Evolutionary conservation across 164 flowering plant genomes (phyloP).

Genomic region (Tinospora cordifolia): DNA sequence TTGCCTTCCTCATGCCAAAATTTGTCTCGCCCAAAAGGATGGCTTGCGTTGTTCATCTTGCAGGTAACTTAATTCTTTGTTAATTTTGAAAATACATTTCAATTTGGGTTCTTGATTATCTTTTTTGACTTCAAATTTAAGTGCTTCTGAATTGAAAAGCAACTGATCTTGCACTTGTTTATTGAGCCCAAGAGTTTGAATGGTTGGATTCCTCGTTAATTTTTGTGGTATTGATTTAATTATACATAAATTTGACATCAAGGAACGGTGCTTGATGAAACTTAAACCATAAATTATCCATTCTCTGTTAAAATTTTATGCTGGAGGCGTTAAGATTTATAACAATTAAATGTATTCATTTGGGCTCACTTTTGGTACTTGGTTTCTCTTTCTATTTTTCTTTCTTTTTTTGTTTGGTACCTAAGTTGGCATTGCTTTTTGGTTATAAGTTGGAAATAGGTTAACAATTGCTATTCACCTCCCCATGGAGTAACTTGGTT

Average conservation of each 20-base stretch:
- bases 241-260: no score
- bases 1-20: slow-evolving; percentile 79
- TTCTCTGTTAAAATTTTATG: no score
- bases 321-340: no score
- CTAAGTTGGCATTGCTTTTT: not conserved
- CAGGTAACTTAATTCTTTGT: slow-evolving; percentile 41
- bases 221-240: not conserved
- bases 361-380: no score
- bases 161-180: not conserved
- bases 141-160: no score
- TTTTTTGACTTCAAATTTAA: not conserved
- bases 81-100: not conserved
- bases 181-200: not conserved
- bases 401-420: not conserved
- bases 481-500: no score
- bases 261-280: no score
- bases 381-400: not conserved
- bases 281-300: no score
- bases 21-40: slow-evolving; percentile 51
- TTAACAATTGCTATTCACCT: no score
- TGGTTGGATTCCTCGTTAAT: not conserved
- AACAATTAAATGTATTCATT: no score
- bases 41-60: slow-evolving; percentile 98
- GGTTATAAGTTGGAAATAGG: not conserved
- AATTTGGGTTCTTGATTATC: not conserved